Conservation (phyloP, 2,329 filamentous ascomycete genomes). For the Onygenales sp. region DNA sequence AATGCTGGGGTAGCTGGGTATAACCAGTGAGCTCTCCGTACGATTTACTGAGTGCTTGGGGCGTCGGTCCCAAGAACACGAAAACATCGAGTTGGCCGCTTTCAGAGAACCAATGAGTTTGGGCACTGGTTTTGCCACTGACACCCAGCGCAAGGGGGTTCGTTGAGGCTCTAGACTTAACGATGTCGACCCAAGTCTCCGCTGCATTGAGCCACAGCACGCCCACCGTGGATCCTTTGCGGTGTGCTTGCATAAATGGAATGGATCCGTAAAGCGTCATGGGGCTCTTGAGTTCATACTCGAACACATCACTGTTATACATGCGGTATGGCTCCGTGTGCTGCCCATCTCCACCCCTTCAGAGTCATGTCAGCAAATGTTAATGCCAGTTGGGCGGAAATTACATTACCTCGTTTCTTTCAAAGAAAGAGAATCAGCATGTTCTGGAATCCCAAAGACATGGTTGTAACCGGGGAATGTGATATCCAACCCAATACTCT, state of each 20-base stretch:
- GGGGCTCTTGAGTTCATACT: conserved; percentile 92
- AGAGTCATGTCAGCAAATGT: conserved; percentile 13
- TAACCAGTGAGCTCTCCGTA: conserved; percentile 89
- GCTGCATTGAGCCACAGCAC: conserved; percentile 97
- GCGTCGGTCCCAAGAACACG: conserved; percentile 82
- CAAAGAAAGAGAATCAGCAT: conserved; percentile 77
- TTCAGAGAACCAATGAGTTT: conserved; percentile 97
- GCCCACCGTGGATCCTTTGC: conserved; percentile 84
- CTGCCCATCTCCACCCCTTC: conserved; percentile 66
- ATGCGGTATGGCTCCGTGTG: conserved; percentile 85
- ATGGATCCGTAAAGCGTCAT: conserved; percentile 99
- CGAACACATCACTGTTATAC: conserved; percentile 96
- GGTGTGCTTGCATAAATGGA: conserved; percentile 95
- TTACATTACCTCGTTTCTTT: conserved; percentile 65
- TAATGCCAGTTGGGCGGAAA: background rate
- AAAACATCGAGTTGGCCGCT: conserved; percentile 84
- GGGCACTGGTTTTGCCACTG: conserved; percentile 60
- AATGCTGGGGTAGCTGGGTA: conserved; percentile 84
- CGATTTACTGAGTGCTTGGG: conserved; percentile 67
- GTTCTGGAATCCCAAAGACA: conserved; percentile 90
- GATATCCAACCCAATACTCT: conserved; percentile 85
- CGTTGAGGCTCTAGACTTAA: conserved; percentile 62
- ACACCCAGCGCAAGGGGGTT: conserved; percentile 72
- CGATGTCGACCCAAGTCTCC: conserved; percentile 94
- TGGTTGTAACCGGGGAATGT: conserved; percentile 85